Percentiles rank a stretch among this genome's conserved stretches.
phyloP scores from a whole-genome alignment of 306 rosid species.

The Datisca glomerata region DNA sequence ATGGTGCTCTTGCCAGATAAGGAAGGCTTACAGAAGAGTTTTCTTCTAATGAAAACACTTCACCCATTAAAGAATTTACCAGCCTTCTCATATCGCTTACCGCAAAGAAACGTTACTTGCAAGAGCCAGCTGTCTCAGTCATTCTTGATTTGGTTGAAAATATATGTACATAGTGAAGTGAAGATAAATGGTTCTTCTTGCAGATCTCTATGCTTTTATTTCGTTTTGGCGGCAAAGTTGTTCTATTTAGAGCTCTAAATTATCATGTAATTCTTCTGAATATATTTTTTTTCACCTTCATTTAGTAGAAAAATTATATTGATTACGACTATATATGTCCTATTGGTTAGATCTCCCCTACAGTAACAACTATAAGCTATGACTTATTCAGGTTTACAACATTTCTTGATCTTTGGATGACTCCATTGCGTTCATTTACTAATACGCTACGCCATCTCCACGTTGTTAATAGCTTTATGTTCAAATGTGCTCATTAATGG shows the following conservation, averaged over 20 bases:
- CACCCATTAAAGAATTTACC: conserved; percentile 50
- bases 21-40: conserved; percentile 60
- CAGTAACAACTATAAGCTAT: not conserved
- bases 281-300: not conserved
- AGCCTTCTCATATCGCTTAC: conserved; percentile 54
- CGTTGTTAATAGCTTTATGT: too few species aligned
- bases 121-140: conserved; percentile 76
- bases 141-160: conserved; percentile 59
- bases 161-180: conserved; percentile 26
- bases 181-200: not conserved
- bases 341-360: too few species aligned
- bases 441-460: too few species aligned
- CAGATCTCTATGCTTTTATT: not conserved
- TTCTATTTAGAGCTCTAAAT: not conserved
- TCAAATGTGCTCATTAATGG: too few species aligned
- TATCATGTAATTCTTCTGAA: not conserved
- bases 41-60: conserved; percentile 35
- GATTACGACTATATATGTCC: too few species aligned
- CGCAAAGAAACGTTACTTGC: conserved; percentile 76
- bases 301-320: too few species aligned
- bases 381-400: conserved; percentile 55
- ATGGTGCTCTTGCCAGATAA: conserved; percentile 79
- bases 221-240: too few species aligned
- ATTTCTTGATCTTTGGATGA: not conserved
- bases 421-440: too few species aligned